Evolutionary conservation across 306 rosid species (phyloP).

Genomic region (Dicorynia guianensis): DNA sequence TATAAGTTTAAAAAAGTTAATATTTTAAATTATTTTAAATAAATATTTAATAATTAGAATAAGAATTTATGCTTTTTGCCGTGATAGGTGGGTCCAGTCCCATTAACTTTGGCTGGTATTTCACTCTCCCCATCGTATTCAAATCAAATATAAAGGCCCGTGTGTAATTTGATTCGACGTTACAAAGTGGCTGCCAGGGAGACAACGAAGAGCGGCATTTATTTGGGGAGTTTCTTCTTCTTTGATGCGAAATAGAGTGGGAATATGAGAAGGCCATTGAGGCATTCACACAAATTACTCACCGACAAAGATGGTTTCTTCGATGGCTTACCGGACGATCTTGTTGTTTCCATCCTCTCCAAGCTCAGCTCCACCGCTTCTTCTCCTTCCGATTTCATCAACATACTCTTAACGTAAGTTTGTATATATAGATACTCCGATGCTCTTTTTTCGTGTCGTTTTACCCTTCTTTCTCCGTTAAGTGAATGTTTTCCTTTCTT

Average conservation of each 20-base stretch:
- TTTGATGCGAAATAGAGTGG: not conserved
- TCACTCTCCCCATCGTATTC: not conserved
- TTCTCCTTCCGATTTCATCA: constrained; percentile 72
- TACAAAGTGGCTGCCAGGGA: not conserved
- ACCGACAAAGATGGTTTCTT: constrained; percentile 50
- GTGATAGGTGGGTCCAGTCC: constrained; percentile 33
- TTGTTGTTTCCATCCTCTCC: constrained; percentile 65
- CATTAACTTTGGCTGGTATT: constrained; percentile 15
- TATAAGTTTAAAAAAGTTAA: too few relatives aligned
- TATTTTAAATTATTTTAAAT: too few relatives aligned
- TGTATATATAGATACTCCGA: too few relatives aligned
- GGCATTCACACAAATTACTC: constrained; percentile 5
- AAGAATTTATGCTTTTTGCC: constrained; percentile 9
- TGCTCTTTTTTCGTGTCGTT: not conserved
- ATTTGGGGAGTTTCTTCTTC: not conserved
- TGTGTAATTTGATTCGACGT: constrained; percentile 19
- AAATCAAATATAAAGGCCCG: constrained; percentile 3
- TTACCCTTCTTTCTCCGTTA: too few relatives aligned
- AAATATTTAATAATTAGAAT: too few relatives aligned
- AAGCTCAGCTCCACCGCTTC: constrained; percentile 75
- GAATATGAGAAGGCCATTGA: constrained; percentile 51
- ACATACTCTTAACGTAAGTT: constrained; percentile 62
- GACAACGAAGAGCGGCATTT: not conserved
- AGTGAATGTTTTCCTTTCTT: not conserved
- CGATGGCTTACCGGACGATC: constrained; percentile 74